Evolutionary conservation across 176 grass and related monocot species (phyloP).

Genomic region (Poa pratensis): DNA sequence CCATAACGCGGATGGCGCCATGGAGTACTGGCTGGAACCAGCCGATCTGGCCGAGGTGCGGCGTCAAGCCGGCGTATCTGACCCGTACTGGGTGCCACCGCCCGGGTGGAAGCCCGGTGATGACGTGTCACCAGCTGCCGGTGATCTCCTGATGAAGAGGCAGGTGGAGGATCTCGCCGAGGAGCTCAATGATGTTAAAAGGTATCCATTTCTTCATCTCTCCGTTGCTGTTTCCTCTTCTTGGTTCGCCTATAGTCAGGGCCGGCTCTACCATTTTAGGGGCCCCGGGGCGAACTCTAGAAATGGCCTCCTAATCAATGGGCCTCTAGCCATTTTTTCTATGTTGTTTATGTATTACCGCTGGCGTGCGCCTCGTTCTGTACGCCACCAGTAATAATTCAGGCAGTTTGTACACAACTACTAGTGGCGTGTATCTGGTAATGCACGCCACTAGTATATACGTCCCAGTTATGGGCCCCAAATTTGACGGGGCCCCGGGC

Average conservation of each 20-base stretch:
- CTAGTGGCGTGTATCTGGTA: too few species aligned
- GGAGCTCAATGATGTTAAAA: constrained; percentile 58
- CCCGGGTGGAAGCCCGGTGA: constrained; percentile 82
- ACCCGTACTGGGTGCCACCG: constrained; percentile 79
- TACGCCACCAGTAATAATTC: too few species aligned
- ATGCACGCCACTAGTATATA: too few species aligned
- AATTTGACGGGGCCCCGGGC: too few species aligned
- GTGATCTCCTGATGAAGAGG: constrained; percentile 61
- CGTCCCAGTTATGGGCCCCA: too few species aligned
- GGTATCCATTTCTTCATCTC: constrained; percentile 29
- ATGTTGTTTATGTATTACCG: too few species aligned
- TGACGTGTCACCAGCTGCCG: constrained; percentile 44
- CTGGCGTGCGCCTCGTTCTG: too few species aligned
- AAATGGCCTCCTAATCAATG: too few species aligned
- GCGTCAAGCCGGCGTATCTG: constrained; percentile 62
- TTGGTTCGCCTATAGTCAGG: constrained; percentile 20
- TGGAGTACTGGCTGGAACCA: constrained; percentile 97
- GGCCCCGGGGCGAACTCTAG: too few species aligned
- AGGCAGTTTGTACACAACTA: too few species aligned
- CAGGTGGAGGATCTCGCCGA: constrained; percentile 64
- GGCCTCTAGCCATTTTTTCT: too few species aligned
- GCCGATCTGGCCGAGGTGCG: constrained; percentile 68
- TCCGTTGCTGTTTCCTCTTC: neutral
- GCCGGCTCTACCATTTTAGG: too few species aligned
- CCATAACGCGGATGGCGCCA: constrained; percentile 83